Evolutionary conservation across 2,329 filamentous ascomycete species (phyloP), one percentile per base, ranked within the genome.

Genomic region (Aspergillus sp.): DNA sequence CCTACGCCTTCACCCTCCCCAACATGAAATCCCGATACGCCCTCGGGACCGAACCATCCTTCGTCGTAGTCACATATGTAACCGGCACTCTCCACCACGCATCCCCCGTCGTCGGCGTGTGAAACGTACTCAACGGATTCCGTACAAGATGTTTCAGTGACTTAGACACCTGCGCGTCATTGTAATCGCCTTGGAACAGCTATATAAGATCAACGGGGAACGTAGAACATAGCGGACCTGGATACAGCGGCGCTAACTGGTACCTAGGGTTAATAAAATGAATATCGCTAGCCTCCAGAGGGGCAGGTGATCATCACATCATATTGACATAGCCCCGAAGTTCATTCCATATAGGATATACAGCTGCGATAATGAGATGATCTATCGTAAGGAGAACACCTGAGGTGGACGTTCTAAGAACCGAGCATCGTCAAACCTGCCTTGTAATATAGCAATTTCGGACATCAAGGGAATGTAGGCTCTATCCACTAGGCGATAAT

Each of bases 21-120:
- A 68, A 23, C 62, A 67, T 66, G 0, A 64, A 27, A 52, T 66
- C 62, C 58, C 66, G 66, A 51, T 63, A 64, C 2, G 36, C n/a
- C 42, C 36, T 47, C 0, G 42, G 52, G 3, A 68, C 57, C 4
- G 57, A 44, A 36, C 44, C 60, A 41, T 68, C 66, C 41, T 59
- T 53, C 23, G 51, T 30, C 1, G 65, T 66, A 1, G 25, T 8
- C 15, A 65, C 59, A 63, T 66, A 68, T 4, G 64, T 66, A 5
- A 53, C 42, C 3, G 66, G 63, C 11, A 64, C 8, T 0, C 8
- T 51, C 25, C 53, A 53, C 65, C 64, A 68, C 10, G 47, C 59
- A 41, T 49, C 52, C 1, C 61, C 64, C 7, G 27, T 36, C 3
- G 49, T 44, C 11, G 17, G n/a, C 6, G 30, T 48, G 3, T 19